These are phyloP conservation scores for Daldinia eschscholtzii DNA, from an alignment of 2,329 filamentous ascomycete genomes.

Conservation along the genomic window DNA sequence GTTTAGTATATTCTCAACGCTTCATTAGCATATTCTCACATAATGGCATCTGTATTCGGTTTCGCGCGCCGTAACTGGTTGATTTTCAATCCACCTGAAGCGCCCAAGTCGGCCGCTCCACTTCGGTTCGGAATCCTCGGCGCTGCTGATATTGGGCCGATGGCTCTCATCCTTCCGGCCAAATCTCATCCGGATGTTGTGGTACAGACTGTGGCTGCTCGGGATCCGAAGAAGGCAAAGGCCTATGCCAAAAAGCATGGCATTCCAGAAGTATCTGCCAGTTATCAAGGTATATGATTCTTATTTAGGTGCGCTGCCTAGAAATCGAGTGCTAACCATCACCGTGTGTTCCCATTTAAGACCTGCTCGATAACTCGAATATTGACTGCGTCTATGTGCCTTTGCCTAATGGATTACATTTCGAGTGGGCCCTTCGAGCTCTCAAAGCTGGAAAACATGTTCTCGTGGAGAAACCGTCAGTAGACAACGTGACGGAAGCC, in stretches of 20 bases:
- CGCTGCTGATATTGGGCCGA: constrained; percentile 56
- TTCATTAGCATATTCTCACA: neutral
- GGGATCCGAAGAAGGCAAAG: constrained; percentile 61
- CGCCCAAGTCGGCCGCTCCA: constrained; percentile 42
- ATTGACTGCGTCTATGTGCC: constrained; percentile 66
- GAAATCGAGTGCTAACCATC: neutral
- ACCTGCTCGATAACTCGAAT: constrained; percentile 56
- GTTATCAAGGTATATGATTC: constrained; percentile 60
- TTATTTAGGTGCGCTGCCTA: neutral
- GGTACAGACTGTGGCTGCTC: constrained; percentile 65
- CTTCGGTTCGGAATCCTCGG: constrained; percentile 59
- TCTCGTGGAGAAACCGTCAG: constrained; percentile 66
- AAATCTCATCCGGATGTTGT: constrained; percentile 66
- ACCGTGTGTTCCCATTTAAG: constrained; percentile 40
- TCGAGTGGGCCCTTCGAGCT: constrained; percentile 63
- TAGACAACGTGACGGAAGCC: constrained; percentile 61
- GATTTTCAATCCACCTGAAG: constrained; percentile 41
- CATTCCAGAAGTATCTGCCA: constrained; percentile 63
- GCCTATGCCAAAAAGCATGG: constrained; percentile 64
- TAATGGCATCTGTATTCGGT: constrained; percentile 42
- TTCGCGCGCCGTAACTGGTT: constrained; percentile 46
- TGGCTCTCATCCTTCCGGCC: constrained; percentile 62
- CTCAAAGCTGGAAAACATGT: constrained; percentile 66
- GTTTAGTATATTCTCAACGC: neutral
- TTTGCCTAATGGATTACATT: constrained; percentile 59